Conservation (phyloP, 495 filamentous ascomycete species). For the Aspergillus diversus region DNA sequence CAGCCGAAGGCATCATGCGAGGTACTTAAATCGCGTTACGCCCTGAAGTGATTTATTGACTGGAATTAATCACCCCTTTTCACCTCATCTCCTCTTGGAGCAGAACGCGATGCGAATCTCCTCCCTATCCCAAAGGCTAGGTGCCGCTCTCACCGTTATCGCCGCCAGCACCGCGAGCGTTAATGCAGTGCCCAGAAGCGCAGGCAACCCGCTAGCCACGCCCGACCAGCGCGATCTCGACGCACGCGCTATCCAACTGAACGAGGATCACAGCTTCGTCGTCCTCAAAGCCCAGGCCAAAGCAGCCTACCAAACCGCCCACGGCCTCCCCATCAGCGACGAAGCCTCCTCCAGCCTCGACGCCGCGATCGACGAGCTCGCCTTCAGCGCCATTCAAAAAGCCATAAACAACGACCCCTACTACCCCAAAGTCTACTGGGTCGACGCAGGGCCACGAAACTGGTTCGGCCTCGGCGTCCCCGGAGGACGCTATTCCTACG, state of each 20-base stretch:
- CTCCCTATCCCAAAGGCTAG: too few species aligned
- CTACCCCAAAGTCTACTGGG: conserved; percentile 20
- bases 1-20: too few species aligned
- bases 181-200: not conserved
- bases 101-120: too few species aligned
- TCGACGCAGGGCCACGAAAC: conserved; percentile 20
- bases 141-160: too few species aligned
- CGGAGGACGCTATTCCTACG: conserved; percentile 24
- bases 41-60: too few species aligned
- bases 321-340: conserved; percentile 24
- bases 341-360: conserved; percentile 24
- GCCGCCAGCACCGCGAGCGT: not conserved
- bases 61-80: too few species aligned
- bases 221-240: conserved; percentile 18
- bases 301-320: conserved; percentile 21
- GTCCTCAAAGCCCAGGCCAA: conserved; percentile 25
- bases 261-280: conserved; percentile 17
- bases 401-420: conserved; percentile 21
- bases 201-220: conserved; percentile 21
- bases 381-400: conserved; percentile 24
- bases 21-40: too few species aligned
- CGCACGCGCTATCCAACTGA: conserved; percentile 20
- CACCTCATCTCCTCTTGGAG: too few species aligned
- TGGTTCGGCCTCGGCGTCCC: conserved; percentile 24
- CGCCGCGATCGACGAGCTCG: conserved; percentile 25